Evolutionary conservation across 306 rosid genomes (phyloP).

Genomic region (Inga oerstediana): DNA sequence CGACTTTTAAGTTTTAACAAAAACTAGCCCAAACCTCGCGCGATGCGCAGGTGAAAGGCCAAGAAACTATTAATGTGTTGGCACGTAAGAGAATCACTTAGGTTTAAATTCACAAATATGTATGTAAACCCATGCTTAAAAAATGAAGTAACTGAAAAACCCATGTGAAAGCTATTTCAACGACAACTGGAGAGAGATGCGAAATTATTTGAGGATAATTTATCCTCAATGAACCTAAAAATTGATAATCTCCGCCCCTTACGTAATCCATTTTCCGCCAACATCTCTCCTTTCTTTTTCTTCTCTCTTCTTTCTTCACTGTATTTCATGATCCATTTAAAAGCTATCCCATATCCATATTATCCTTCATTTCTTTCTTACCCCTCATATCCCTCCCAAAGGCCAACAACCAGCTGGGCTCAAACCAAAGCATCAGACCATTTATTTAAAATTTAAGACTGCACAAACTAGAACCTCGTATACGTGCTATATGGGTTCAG

Average conservation of each 20-base stretch:
- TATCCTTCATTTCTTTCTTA: neutral
- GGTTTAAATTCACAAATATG: too few species aligned
- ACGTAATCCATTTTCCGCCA: neutral
- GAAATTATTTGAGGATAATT: neutral
- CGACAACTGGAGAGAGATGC: neutral
- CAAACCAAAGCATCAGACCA: constrained; percentile 23
- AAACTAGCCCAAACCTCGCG: neutral
- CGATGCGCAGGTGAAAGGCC: too few species aligned
- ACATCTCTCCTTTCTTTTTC: neutral
- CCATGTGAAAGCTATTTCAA: neutral
- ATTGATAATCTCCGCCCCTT: neutral
- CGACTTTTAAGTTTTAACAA: neutral
- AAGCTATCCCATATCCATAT: constrained; percentile 16
- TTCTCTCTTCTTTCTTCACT: neutral
- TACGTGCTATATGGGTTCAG: neutral
- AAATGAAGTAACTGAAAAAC: neutral
- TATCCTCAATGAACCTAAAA: neutral
- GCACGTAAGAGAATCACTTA: too few species aligned
- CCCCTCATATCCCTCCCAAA: neutral
- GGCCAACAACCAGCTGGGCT: neutral
- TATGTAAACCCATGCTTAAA: neutral
- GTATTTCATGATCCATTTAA: neutral
- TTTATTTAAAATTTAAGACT: constrained; percentile 6
- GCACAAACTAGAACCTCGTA: constrained; percentile 18
- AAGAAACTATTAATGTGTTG: too few species aligned